Evolutionary conservation across 2,329 filamentous ascomycete genomes (phyloP), one percentile per base, ranked within the genome.

Genomic region (Chaetomium sp.): DNA sequence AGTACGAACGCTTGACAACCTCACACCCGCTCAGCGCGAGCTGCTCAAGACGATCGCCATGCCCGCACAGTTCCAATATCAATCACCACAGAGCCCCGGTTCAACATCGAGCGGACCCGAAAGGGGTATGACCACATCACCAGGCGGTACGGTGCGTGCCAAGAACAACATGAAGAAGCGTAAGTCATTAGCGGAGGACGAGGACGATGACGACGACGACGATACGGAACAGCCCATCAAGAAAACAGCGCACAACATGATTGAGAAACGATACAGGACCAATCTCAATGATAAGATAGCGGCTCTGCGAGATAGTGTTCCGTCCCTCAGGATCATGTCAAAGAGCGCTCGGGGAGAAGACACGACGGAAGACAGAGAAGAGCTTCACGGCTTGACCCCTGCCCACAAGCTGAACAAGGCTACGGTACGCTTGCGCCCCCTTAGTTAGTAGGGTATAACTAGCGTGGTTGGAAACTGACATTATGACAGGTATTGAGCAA

Each of bases 261-360:
- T 97, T 60, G 92, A 97, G 74, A 97, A 96, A 78, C 79, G 92
- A 62, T 97, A 97, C 71, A 86, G 92, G 65, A 96, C 89, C 53
- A 97, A 97, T 67, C 79, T 97, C 55, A 97, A 97, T 68, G 92
- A 96, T 69, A 97, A 97, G 75, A 97, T 97, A 65, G 88, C 91
- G 46, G 91, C 91, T 56, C 76, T 97, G 59, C 81, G 91, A 64
- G 91, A 96, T 70, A 95, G 90, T 67, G 91, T 97, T 11, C 92
- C 92, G 1, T 95, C 89, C 70, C 76, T 97, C 55, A 84, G 91
- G 49, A 88, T 91, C 64, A 89, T 91, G 82, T 84, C 85, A 40
- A 89, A 88, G 74, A 86, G 80, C 64, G 81, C 80, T 48, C 76
- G 76, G 56, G 86, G 83, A 41, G 85, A 87, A 65, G 86, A 89